phyloP scores from a whole-genome alignment of 2,329 filamentous ascomycete species.

The Trichothecium sympodiale region DNA sequence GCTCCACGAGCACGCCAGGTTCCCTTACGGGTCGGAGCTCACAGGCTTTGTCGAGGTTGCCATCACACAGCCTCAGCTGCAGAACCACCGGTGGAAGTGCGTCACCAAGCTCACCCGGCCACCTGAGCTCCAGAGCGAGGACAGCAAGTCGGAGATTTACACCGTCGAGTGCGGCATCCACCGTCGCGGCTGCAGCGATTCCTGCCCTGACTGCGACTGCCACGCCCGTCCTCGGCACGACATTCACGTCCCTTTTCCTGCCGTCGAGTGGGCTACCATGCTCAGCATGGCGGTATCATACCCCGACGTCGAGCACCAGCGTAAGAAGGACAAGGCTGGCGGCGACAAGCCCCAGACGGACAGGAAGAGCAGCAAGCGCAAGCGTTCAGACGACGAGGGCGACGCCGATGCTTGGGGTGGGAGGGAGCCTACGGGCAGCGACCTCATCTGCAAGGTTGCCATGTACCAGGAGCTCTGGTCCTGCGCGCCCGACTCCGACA shows the following conservation, averaged over 20 bases:
- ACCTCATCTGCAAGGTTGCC: slow-evolving; percentile 48
- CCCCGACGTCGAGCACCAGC: slow-evolving; percentile 29
- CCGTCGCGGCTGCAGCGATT: slow-evolving; percentile 38
- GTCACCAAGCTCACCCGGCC: slow-evolving; percentile 48
- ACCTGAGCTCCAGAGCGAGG: slow-evolving; percentile 38
- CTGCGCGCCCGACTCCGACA: slow-evolving; percentile 29
- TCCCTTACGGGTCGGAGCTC: slow-evolving; percentile 48
- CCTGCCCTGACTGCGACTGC: slow-evolving; percentile 39
- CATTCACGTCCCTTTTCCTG: slow-evolving; percentile 46
- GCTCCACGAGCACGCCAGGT: slow-evolving; percentile 43
- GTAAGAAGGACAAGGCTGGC: slow-evolving; percentile 21
- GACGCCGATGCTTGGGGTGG: slow-evolving; percentile 27
- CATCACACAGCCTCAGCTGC: slow-evolving; percentile 40
- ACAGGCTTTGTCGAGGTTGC: slow-evolving; percentile 48
- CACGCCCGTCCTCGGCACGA: slow-evolving; percentile 32
- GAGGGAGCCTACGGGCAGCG: slow-evolving; percentile 35
- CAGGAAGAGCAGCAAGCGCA: slow-evolving; percentile 24
- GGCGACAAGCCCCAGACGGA: slow-evolving; percentile 23
- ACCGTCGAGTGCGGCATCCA: slow-evolving; percentile 42
- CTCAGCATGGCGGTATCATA: slow-evolving; percentile 45
- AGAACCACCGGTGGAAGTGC: slow-evolving; percentile 50
- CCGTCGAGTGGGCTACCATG: slow-evolving; percentile 46
- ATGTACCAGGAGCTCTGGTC: slow-evolving; percentile 61
- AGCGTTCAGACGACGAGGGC: slow-evolving; percentile 28
- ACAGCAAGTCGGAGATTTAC: slow-evolving; percentile 31